These are phyloP conservation scores for Apiotrichum gamsii DNA, from an alignment of 1,284 basidiomycete genomes.

Conservation along the genomic window DNA sequence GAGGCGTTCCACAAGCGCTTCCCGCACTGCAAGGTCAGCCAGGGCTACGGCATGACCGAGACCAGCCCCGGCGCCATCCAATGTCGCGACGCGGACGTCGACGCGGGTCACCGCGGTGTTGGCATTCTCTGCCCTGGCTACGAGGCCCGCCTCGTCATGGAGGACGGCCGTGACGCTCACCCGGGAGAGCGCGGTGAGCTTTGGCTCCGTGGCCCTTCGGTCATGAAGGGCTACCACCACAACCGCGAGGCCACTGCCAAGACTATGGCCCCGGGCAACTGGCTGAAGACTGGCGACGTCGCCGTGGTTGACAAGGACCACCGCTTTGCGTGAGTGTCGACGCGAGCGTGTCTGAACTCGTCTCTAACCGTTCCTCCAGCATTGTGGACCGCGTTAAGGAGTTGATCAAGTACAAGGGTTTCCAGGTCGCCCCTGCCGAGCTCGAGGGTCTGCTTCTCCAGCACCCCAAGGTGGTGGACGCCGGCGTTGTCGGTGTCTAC, in stretches of 20 bases:
- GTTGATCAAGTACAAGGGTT: constrained; percentile 66
- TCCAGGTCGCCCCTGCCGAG: constrained; percentile 72
- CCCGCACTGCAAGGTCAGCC: constrained; percentile 27
- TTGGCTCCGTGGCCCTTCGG: constrained; percentile 66
- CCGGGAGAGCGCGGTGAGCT: constrained; percentile 66
- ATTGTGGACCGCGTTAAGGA: constrained; percentile 59
- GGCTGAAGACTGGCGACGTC: constrained; percentile 80
- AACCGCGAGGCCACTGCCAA: constrained; percentile 62
- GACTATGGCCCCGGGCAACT: constrained; percentile 58
- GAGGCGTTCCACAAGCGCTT: constrained; percentile 22
- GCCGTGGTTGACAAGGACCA: constrained; percentile 59
- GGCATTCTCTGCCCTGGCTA: constrained; percentile 72
- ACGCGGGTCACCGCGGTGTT: constrained; percentile 54
- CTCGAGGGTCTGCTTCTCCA: constrained; percentile 66
- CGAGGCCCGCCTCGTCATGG: constrained; percentile 62
- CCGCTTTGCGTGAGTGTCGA: constrained; percentile 24
- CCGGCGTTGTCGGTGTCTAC: constrained; percentile 64
- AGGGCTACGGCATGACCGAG: constrained; percentile 51
- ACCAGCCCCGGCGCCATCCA: constrained; percentile 39
- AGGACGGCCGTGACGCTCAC: constrained; percentile 41
- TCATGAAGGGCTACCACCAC: constrained; percentile 69
- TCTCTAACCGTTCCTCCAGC: too few species aligned
- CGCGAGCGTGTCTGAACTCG: too few species aligned
- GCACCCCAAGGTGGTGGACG: constrained; percentile 64
- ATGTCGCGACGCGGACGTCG: constrained; percentile 20